phyloP scores from a whole-genome alignment of 768 basidiomycete species.

The Cyclocybe aegerita region DNA sequence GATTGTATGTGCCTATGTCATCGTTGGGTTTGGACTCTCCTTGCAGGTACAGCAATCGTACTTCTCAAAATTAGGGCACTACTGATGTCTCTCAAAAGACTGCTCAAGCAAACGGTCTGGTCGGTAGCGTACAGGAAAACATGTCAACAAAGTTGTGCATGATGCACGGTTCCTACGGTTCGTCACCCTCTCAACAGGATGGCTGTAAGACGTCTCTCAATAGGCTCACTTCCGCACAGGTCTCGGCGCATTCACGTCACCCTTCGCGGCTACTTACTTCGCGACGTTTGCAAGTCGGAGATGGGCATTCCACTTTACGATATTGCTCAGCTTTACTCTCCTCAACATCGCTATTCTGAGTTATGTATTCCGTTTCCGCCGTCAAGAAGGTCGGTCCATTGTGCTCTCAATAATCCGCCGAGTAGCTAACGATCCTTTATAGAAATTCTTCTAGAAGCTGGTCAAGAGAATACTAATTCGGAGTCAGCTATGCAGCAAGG shows the following conservation, averaged over 20 bases:
- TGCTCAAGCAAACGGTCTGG: constrained; percentile 70
- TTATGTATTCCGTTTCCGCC: constrained; percentile 61
- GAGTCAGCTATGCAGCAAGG: constrained; percentile 27
- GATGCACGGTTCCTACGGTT: constrained; percentile 65
- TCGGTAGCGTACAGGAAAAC: constrained; percentile 57
- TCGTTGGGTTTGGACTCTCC: constrained; percentile 43
- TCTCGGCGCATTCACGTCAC: constrained; percentile 61
- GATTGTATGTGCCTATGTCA: constrained; percentile 45
- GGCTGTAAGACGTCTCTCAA: background rate
- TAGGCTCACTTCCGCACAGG: constrained; percentile 34
- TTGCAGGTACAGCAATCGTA: constrained; percentile 35
- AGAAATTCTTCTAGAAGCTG: constrained; percentile 58
- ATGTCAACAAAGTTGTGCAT: constrained; percentile 65
- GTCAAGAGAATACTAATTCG: constrained; percentile 33
- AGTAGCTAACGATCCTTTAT: background rate
- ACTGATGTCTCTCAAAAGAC: constrained; percentile 35
- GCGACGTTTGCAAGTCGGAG: constrained; percentile 39
- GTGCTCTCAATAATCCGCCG: background rate
- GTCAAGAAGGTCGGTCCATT: constrained; percentile 56
- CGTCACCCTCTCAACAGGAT: background rate
- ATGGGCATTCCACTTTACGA: constrained; percentile 80
- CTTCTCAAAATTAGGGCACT: background rate
- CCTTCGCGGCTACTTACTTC: constrained; percentile 80
- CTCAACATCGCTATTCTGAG: constrained; percentile 50
- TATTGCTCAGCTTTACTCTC: constrained; percentile 60